These are phyloP conservation scores for Tardiomyces digboiensis DNA, from an alignment of 1,139 yeast species.

Conservation along the genomic window DNA sequence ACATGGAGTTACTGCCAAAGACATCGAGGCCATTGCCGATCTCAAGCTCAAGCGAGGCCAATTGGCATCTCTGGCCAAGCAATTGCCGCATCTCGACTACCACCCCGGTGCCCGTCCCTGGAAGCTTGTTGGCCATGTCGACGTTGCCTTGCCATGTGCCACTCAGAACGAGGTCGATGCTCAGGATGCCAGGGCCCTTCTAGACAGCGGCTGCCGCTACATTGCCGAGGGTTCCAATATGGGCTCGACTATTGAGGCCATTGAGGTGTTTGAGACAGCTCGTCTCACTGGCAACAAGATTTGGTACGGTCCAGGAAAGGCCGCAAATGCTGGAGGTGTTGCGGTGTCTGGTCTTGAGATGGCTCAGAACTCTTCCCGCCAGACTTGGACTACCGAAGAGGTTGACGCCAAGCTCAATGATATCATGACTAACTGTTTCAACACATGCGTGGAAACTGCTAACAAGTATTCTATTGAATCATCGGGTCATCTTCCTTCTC, in stretches of 20 bases:
- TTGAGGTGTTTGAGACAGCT: slow-evolving; percentile 84
- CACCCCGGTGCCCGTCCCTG: slow-evolving; percentile 95
- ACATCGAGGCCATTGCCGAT: slow-evolving; percentile 65
- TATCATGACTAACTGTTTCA: slow-evolving; percentile 91
- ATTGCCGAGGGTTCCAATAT: slow-evolving; percentile 99
- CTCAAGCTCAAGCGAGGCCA: slow-evolving; percentile 79
- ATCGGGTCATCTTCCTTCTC: slow-evolving; percentile 69
- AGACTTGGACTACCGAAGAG: slow-evolving; percentile 78
- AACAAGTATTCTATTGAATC: slow-evolving; percentile 64
- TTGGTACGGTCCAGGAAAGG: slow-evolving; percentile 99
- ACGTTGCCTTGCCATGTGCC: slow-evolving; percentile 96
- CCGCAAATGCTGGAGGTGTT: slow-evolving; percentile 99
- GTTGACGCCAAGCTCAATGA: slow-evolving; percentile 81
- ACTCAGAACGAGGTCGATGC: slow-evolving; percentile 98
- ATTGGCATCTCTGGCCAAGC: slow-evolving; percentile 56
- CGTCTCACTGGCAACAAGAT: slow-evolving; percentile 52
- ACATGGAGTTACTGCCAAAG: slow-evolving; percentile 80
- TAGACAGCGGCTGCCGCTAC: slow-evolving; percentile 85
- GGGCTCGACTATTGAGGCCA: slow-evolving; percentile 98
- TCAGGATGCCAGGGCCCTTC: slow-evolving; percentile 91
- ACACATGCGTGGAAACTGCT: slow-evolving; percentile 87
- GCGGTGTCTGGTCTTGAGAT: slow-evolving; percentile 98
- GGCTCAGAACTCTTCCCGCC: slow-evolving; percentile 98
- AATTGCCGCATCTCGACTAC: slow-evolving; percentile 42
- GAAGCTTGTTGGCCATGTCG: slow-evolving; percentile 85